Percentiles rank a stretch among this genome's conserved stretches.
Conservation (phyloP, 2,329 filamentous ascomycete genomes). For the Penicillium hordei region DNA sequence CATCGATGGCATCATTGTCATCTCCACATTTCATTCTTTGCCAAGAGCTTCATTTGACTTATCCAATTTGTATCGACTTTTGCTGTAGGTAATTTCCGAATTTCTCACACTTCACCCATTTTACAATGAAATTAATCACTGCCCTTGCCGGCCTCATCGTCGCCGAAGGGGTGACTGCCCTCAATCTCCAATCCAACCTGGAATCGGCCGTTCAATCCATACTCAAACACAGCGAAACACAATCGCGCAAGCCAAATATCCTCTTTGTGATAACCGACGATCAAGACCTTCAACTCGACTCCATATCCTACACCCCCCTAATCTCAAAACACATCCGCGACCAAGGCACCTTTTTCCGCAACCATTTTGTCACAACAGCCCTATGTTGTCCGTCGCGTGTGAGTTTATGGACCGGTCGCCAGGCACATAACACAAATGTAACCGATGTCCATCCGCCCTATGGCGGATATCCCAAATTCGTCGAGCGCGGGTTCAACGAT, state of each 20-base stretch:
- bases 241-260: conserved; percentile 52
- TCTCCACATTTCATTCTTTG: neutral
- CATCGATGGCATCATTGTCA: neutral
- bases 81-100: too few relatives aligned
- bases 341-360: conserved; percentile 59
- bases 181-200: conserved; percentile 10
- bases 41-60: too few relatives aligned
- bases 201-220: conserved; percentile 17
- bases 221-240: conserved; percentile 5
- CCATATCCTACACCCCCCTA: conserved; percentile 60
- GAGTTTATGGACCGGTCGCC: conserved; percentile 63
- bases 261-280: conserved; percentile 69
- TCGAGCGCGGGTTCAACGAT: conserved; percentile 52
- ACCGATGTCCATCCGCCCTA: conserved; percentile 58
- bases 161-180: conserved; percentile 12
- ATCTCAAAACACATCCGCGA: conserved; percentile 58
- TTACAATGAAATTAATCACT: conserved; percentile 23
- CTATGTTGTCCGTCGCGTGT: conserved; percentile 69
- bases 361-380: conserved; percentile 66
- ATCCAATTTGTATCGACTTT: too few relatives aligned
- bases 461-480: conserved; percentile 53
- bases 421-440: conserved; percentile 70
- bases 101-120: neutral
- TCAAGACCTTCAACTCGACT: conserved; percentile 63
- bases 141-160: conserved; percentile 17